Percentiles rank a stretch among this genome's conserved stretches.
These are phyloP conservation scores for Cubamyces sp. DNA, from an alignment of 768 basidiomycete genomes.

Conservation along the genomic window DNA sequence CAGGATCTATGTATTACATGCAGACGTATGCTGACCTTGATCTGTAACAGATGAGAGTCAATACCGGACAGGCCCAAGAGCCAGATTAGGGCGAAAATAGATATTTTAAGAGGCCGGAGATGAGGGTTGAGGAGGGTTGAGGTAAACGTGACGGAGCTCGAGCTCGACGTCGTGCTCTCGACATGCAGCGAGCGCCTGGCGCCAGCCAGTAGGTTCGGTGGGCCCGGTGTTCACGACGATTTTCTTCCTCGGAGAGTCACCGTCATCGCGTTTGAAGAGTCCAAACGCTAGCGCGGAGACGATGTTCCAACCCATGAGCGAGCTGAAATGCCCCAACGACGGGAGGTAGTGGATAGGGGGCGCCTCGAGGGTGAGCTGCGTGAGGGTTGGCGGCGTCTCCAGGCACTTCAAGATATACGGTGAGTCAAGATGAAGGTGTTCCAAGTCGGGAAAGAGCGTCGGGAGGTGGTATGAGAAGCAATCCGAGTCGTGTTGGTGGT, in stretches of 20 bases:
- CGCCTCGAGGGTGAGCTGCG: constrained; percentile 16
- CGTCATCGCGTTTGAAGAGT: constrained; percentile 3
- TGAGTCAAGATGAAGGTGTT: constrained; percentile 21
- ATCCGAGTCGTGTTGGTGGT: constrained; percentile 9
- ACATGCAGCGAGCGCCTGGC: constrained; percentile 14
- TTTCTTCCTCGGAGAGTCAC: constrained; percentile 3
- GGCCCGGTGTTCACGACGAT: constrained; percentile 20
- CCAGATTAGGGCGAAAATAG: too few species aligned
- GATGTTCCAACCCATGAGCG: constrained; percentile 24
- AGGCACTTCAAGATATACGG: constrained; percentile 20
- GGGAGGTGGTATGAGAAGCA: constrained; percentile 23
- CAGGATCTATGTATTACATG: too few species aligned
- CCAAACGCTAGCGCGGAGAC: constrained; percentile 14
- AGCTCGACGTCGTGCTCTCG: constrained; percentile 13
- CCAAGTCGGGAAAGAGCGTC: constrained; percentile 17
- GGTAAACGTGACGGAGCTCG: constrained; percentile 15
- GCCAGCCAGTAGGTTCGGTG: constrained; percentile 12
- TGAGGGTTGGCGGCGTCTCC: neutral
- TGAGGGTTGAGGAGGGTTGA: neutral
- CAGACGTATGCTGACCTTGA: too few species aligned
- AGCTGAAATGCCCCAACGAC: constrained; percentile 12
- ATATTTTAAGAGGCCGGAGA: too few species aligned
- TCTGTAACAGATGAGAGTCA: too few species aligned
- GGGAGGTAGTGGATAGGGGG: constrained; percentile 14
- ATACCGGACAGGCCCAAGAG: too few species aligned